Evolutionary conservation across 305 asterid genomes (phyloP).

Genomic region (Ilex paraguariensis): DNA sequence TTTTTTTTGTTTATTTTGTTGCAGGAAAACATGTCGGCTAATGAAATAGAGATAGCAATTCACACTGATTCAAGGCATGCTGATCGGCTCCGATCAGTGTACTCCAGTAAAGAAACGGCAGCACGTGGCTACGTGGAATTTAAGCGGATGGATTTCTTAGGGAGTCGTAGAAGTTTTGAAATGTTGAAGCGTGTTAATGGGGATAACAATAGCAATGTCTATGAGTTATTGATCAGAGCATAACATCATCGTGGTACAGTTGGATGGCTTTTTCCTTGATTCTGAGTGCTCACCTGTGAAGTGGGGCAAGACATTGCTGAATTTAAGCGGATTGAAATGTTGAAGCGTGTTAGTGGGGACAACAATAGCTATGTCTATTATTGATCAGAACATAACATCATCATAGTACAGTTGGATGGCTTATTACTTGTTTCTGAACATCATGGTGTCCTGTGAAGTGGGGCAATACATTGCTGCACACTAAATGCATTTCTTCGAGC

Average conservation of each 20-base stretch:
- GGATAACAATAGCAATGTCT: constrained; percentile 62
- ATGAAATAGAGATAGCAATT: constrained; percentile 73
- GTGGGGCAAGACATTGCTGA: constrained; percentile 1
- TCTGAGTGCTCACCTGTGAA: no score
- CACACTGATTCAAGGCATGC: constrained; percentile 94
- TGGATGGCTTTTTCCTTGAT: neutral
- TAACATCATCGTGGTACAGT: constrained; percentile 16
- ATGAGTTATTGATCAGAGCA: constrained; percentile 77
- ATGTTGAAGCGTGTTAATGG: constrained; percentile 93
- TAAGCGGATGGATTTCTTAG: constrained; percentile 75
- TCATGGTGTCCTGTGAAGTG: no score
- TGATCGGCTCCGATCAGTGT: constrained; percentile 62
- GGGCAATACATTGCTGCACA: no score
- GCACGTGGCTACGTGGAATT: constrained; percentile 34
- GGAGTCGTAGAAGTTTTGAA: constrained; percentile 87
- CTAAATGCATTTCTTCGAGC: no score
- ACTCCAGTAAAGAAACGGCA: constrained; percentile 47
- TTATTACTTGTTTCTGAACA: neutral
- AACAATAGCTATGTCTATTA: constrained; percentile 62
- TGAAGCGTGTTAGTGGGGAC: constrained; percentile 87
- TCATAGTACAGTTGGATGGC: neutral
- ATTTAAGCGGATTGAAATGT: constrained; percentile 77
- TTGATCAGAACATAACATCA: constrained; percentile 58
- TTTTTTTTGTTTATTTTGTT: constrained; percentile 2
- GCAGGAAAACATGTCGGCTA: constrained; percentile 70